Evolutionary conservation across 2,329 filamentous ascomycete genomes (phyloP).

Genomic region (Xenoacremonium recifei): DNA sequence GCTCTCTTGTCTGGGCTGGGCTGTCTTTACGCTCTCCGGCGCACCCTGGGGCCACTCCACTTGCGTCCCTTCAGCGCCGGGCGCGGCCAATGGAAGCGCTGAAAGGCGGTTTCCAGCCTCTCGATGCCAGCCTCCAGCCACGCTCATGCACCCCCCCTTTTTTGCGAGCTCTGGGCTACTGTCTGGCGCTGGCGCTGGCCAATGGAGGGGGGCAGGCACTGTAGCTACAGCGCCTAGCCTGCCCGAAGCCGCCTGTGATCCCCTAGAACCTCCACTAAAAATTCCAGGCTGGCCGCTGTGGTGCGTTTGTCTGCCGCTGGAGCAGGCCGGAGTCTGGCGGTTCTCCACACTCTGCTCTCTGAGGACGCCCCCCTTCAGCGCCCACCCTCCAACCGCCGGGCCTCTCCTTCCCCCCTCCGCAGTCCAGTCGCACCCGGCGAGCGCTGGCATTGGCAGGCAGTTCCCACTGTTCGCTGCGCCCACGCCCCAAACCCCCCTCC

Average conservation of each 20-base stretch:
- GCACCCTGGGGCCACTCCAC: neutral
- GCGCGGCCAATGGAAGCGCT: neutral
- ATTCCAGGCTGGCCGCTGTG: neutral
- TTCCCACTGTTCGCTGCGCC: too few relatives aligned
- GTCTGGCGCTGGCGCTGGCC: too few relatives aligned
- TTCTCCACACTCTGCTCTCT: conserved; percentile 4
- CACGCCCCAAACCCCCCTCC: too few relatives aligned
- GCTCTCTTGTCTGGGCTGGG: too few relatives aligned
- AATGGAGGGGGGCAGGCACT: too few relatives aligned
- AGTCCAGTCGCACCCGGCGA: too few relatives aligned
- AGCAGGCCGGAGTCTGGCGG: neutral
- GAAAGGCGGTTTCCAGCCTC: neutral
- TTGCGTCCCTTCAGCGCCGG: neutral
- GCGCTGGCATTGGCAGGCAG: too few relatives aligned
- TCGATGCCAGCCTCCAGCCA: neutral
- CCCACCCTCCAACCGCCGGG: conserved; percentile 4
- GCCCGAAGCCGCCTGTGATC: neutral
- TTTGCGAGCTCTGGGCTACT: neutral
- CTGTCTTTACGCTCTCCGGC: too few relatives aligned
- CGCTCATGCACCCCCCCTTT: neutral
- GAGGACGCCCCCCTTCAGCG: conserved; percentile 3
- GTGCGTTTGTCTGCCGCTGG: neutral
- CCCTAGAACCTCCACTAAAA: neutral
- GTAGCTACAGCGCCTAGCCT: neutral
- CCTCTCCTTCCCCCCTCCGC: conserved; percentile 3